Evolutionary conservation across 768 basidiomycete species (phyloP), one percentile per base, ranked within the genome.

Genomic region (Hypsizygus marmoreus): DNA sequence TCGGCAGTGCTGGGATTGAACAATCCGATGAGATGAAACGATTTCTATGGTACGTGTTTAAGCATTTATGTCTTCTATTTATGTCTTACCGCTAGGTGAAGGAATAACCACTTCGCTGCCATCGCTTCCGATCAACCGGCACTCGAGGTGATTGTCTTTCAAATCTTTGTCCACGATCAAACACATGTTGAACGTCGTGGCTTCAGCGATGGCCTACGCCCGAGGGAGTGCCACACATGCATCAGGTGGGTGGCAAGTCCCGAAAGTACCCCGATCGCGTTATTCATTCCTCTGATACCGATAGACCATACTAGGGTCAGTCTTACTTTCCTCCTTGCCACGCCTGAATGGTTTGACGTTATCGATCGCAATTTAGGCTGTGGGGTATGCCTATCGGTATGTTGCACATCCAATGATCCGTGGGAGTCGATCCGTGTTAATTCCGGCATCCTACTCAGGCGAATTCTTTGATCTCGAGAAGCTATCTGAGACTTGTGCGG

Each of bases 301-400:
- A 23, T 53, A 83, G 82, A 84, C 84, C 14, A 63, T 84, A 41
- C 62, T 85, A 12, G 79, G 76, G 81, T 84, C 56, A 57, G 80
- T 65, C 16, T 25, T 38, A 36, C 13, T 4, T 17, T 46, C 40
- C 32, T 26, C 16, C 20, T 38, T 33, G 47, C 19, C 26, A 28
- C 28, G n/a, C 35, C 20, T 25, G 24, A 11, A 28, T 24, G 17
- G 29, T 20, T 37, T 54, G 25, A 56, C 30, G 29, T 41, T 44
- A 49, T 41, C 56, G 51, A 58, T 49, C n/a, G 28, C 14, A 19
- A 42, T 40, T n/a, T 39, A 84, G 84, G 5, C 63, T 85, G 11
- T 86, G 82, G 79, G 85, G 85, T 4, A 85, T 87, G 82, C 84
- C 84, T 20, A 80, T 87, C 40, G 85, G 84, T 78, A 47, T 34